Evolutionary conservation across 192 early-diverging fungal species (phyloP).

Genomic region (Mortierella antarctica): DNA sequence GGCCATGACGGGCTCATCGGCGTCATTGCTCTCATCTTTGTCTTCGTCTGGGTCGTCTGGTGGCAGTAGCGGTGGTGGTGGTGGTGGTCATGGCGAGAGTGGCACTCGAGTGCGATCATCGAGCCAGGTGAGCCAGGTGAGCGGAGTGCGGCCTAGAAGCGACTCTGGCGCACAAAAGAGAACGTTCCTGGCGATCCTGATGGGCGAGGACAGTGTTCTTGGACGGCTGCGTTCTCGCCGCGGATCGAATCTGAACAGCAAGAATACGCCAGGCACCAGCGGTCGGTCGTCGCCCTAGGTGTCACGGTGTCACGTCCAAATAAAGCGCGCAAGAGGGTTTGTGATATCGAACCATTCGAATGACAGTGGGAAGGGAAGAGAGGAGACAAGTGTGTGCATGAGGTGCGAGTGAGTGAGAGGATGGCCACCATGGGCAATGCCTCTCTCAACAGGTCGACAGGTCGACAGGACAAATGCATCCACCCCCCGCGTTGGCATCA

Average conservation of each 20-base stretch:
- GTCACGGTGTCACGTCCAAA: too few species aligned
- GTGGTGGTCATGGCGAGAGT: neutral
- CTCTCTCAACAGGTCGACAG: too few species aligned
- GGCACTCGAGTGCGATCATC: slow-evolving; percentile 15
- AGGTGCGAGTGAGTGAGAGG: too few species aligned
- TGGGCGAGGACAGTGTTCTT: slow-evolving; percentile 43
- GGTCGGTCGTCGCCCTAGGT: neutral
- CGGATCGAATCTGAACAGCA: slow-evolving; percentile 11
- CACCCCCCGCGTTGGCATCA: too few species aligned
- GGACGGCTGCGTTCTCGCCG: slow-evolving; percentile 20
- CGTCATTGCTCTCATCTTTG: neutral
- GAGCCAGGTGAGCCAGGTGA: slow-evolving; percentile 3
- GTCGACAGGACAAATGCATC: too few species aligned
- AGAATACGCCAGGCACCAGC: neutral
- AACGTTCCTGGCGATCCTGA: slow-evolving; percentile 49
- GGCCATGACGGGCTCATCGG: neutral
- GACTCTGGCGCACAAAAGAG: slow-evolving; percentile 36
- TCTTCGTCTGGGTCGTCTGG: neutral
- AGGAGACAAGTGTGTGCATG: too few species aligned
- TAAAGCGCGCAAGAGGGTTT: neutral
- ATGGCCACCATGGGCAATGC: too few species aligned
- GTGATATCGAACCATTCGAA: too few species aligned
- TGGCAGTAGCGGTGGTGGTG: neutral
- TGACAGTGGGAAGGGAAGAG: too few species aligned
- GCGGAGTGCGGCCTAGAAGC: slow-evolving; percentile 15